A percentile compares a stretch with the other conserved stretches of the same genome.
These are phyloP conservation scores for Yarrowia divulgata DNA, from an alignment of 805 yeast genomes.

Conservation along the genomic window DNA sequence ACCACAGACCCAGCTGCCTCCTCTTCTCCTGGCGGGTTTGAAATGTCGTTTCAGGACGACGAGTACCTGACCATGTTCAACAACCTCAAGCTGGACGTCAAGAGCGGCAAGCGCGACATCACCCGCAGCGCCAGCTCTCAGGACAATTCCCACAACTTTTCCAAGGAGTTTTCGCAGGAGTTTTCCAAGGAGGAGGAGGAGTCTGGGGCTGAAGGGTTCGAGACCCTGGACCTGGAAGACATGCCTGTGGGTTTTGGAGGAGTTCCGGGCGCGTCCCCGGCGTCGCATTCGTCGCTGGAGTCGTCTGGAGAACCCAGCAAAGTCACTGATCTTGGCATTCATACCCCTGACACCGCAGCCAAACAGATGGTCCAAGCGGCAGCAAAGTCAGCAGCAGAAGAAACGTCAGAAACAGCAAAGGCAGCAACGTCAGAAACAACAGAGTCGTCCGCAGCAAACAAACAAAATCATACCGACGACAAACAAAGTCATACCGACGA, in stretches of 20 bases:
- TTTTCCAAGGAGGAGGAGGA: background rate
- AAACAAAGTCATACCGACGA: background rate
- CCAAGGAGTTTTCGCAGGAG: background rate
- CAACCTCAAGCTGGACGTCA: conserved; percentile 27
- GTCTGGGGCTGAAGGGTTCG: background rate
- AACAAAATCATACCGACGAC: background rate
- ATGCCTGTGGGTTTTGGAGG: conserved; percentile 1
- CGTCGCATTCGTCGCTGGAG: conserved; percentile 21
- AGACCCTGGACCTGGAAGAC: conserved; percentile 23
- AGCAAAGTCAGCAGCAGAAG: too few species aligned
- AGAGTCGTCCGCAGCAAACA: too few species aligned
- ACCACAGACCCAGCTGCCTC: background rate
- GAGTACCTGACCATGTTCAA: conserved; percentile 22
- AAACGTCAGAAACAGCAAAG: background rate
- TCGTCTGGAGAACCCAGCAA: conserved; percentile 21
- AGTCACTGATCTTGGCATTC: conserved; percentile 4
- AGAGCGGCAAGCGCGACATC: conserved; percentile 26
- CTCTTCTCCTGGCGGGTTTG: background rate
- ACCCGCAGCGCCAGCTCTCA: conserved; percentile 2
- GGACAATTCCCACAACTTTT: background rate
- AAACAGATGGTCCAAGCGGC: background rate
- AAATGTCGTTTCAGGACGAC: conserved; percentile 26
- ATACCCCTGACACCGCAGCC: conserved; percentile 5
- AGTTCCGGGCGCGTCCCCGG: background rate
- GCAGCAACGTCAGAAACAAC: too few species aligned